Base-by-base conservation (phyloP, 164 flowering plant species). In the Umbilicus rupestris region DNA sequence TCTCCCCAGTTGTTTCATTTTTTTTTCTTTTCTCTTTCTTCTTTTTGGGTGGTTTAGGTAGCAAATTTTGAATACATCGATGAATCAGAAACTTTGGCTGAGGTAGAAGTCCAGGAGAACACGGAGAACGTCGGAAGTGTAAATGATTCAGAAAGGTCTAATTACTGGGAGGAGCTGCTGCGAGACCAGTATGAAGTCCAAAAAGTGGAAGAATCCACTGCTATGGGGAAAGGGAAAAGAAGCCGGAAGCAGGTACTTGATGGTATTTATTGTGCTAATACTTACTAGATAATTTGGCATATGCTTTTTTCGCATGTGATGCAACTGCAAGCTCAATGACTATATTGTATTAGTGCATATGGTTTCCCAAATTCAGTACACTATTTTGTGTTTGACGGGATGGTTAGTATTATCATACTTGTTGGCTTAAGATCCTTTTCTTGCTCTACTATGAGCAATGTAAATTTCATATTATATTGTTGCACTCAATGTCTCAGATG, bases 51-150 rank as follows among this genome's bases (percentile, higher is more conserved):
- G 37, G 60, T 35, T 39, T 69, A 94, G 99, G 99, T 94, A 39
- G 99, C 99, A 65, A 91, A 94, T 83, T 94, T 94, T 82, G 95
- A 89, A 73, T 94, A 87, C 70, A 82, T 88, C 64, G 99, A 89
- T 37, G 96, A 89, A 78, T 84, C 62, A 17, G 80, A 85, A 79
- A 81, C 88, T 46, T 81, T 72, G 45, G 83, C 81, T 42, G 84
- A 82, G 73, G 89, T 74, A 66, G 97, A 86, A 73, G 80, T 78
- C 49, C 76, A 71, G 63, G 79, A 66, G 69, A 77, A 81, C 7
- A 17, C 59, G 35, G 88, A 78, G 66, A 73, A 65, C 65, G 83
- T 76, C 73, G 63, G 75, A 44, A 68, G 82, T 15, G 42, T 31
- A 31, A 81, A 44, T 78, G 86, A 76, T 77, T 58, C 82, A 70